Percentiles rank a stretch among this genome's conserved stretches.
These are phyloP conservation scores for Gossypium raimondii DNA, from an alignment of 345 rosid species.

Conservation along the genomic window DNA sequence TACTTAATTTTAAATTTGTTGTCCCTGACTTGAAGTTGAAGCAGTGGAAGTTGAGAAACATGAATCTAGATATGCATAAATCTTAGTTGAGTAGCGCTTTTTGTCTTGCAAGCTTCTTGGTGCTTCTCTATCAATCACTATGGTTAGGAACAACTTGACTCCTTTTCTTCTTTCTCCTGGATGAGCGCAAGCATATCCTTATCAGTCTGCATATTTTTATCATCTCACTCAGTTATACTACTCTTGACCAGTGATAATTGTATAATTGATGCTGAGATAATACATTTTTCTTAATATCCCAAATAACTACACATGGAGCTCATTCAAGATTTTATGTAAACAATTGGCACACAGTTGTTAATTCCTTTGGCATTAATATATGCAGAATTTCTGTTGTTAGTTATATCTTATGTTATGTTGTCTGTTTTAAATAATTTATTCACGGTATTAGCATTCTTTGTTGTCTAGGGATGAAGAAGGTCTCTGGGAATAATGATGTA, in stretches of 20 bases:
- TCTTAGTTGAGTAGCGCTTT: neutral
- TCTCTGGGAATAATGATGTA: constrained; percentile 31
- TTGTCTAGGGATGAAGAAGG: constrained; percentile 54
- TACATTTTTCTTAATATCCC: neutral
- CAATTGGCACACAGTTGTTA: neutral
- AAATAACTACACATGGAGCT: neutral
- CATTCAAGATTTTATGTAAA: neutral
- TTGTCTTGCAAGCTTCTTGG: neutral
- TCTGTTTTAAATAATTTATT: constrained; percentile 3
- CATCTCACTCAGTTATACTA: neutral
- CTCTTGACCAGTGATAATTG: neutral
- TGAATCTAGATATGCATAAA: neutral
- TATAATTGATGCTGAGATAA: neutral
- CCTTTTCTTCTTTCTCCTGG: neutral
- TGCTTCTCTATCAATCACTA: neutral
- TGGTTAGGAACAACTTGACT: neutral
- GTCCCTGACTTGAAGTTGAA: neutral
- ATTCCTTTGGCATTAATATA: neutral
- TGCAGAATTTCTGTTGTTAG: neutral
- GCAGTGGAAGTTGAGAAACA: neutral
- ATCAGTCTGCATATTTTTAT: neutral
- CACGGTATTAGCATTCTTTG: constrained; percentile 16
- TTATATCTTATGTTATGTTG: constrained; percentile 8
- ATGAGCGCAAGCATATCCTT: neutral
- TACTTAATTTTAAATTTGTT: neutral